Base-by-base conservation (phyloP, 768 basidiomycete species). In the Phylloporus rhodoxanthus region DNA sequence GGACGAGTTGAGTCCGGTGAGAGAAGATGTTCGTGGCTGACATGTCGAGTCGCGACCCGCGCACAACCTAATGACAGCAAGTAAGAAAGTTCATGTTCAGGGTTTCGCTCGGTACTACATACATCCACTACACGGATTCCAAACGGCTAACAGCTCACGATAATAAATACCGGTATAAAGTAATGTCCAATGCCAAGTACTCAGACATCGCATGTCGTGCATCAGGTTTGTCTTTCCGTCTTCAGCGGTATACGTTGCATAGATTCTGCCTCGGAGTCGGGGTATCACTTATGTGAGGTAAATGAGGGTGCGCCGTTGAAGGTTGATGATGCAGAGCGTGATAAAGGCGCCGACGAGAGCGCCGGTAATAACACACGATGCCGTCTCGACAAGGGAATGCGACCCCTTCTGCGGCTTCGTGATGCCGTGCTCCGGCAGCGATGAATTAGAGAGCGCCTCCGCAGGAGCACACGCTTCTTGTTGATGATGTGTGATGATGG, bases 1-100 rank as follows among this genome's bases (percentile, higher is more conserved):
- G 69, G 23, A 87, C 58, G 40, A 90, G 78, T 60, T 89, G 87
- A 11, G 76, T 71, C 57, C 72, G 75, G 59, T 87, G 85, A 19
- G 82, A 55, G 34, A 65, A 43, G 9, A n/a, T 38, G 34, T 58
- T 52, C 65, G 63, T 68, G 52, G 45, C 28, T 23, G 30, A 47
- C 30, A 21, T 33, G 54, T 32, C 19, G 17, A 6, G 37, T 28
- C 29, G 29, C 11, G 13, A 10, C 8, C 25, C 15, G 8, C 7
- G 14, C 29, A 26, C 21, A 11, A 25, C 25, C 25, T 25, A 3
- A 17, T 13, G 7, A 28, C 37, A 17, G 15, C 15, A 11, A 34
- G 8, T 15, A 38, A 38, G 20, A 39, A 40, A 39, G 25, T 13
- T 36, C 19, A 39, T 34, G 30, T 32, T 43, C 20, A 43, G 5